Base-by-base conservation (phyloP, 2,329 filamentous ascomycete species). In the Cladophialophora yegresii region DNA sequence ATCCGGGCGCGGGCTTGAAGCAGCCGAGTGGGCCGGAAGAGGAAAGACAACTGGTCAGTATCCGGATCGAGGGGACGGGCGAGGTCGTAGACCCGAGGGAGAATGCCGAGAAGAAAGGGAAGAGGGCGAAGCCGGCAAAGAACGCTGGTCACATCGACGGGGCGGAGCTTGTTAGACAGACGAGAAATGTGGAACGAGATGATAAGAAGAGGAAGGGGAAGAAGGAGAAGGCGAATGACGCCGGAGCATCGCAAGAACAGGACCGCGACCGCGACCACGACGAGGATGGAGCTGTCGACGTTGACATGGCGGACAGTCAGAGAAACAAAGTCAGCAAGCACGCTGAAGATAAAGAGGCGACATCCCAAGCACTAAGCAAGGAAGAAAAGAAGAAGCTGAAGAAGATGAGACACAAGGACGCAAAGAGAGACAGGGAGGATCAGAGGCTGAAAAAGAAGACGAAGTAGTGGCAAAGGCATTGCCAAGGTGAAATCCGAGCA, bases 31-130 rank as follows among this genome's bases (percentile, higher is more conserved):
- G 76, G 67, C 1, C 75, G 30, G 3, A 74, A 68, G 61, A 78
- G 77, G 7, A 72, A 55, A 45, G 79, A 12, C 40, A 77, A 75
- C 23, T 77, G 73, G 16, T 76, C 36, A 12, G 67, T 67, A n/a
- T 78, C 66, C 28, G 76, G 8, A 71, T 70, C 57, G 75, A 76
- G 49, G 77, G 70, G 32, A 74, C 71, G 5, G 70, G 70, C 50
- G 72, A 71, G 26, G 36, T 45, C 20, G 55, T 68, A 16, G 56
- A 62, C 22, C 50, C 53, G 23, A 56, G 28, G 28, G 33, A 58
- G 6, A 58, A 28, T 1, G 0, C 40, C 2, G 12, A 9, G 45
- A 58, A 26, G 40, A 45, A 58, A 32, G 26, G 40, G 13, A 49
- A 58, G 43, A 43, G 43, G 26, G 20, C 49, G 12, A 45, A 40